Base-by-base conservation (phyloP, 2,329 filamentous ascomycete genomes). In the Botrytis fragariae region DNA sequence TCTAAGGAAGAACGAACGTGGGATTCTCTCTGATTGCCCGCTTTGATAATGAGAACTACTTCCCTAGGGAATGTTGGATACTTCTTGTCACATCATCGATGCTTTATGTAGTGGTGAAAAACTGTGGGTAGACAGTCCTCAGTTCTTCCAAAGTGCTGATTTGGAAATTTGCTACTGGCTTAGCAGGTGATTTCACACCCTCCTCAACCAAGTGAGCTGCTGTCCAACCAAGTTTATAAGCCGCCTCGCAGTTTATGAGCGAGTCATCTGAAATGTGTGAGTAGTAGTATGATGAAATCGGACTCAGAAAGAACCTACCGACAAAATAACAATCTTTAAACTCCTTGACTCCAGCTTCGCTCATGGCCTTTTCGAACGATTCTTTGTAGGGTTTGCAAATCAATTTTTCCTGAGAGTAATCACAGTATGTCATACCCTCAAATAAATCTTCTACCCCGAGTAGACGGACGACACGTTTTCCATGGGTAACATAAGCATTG, bases 401-500 rank as follows among this genome's bases (percentile, higher is more conserved):
- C 75, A 99, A 86, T 9, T 89, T 91, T 60, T 89, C 84, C 25
- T 87, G 84, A 18, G 85, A 87, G 83, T 99, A 99, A 82, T 99
- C 93, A 81, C 97, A 99, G 82, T 90, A 99, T 0, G 96, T 99
- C 75, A 98, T 89, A 12, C 96, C 96, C 76, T 98, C 95, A 80
- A 99, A 99, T 39, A 95, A 84, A 81, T 97, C 93, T 2, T 97
- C 94, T 37, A 99, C 86, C 3, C 88, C 91, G 2, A 99, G 86
- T 32, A 99, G 84, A 74, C 87, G 90, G 20, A 98, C 90, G 0
- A 99, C 96, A 60, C 94, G 85, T 79, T 89, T 91, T 45, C 90
- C 96, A 80, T 99, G 96, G 48, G 87, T 98, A 76, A 97, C 85
- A 79, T 99, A 98, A 35, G 97, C 96, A 80, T 99, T 99, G 2